Conservation (phyloP, 768 basidiomycete species). For the Agrocybe praecox region DNA sequence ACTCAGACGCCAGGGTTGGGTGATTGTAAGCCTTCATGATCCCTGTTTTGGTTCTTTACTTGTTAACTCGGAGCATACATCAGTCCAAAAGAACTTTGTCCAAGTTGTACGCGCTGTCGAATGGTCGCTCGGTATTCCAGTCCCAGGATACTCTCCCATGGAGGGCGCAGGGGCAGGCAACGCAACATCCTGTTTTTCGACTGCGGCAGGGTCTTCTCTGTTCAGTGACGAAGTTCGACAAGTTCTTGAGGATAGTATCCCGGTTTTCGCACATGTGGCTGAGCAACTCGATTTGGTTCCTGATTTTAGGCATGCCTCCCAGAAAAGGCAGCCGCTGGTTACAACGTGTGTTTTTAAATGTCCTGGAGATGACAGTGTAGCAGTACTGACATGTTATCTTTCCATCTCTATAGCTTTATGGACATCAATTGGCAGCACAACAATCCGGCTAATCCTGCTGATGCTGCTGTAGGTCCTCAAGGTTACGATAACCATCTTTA, state of each 20-base stretch:
- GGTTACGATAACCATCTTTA: conserved; percentile 82
- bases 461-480: conserved; percentile 70
- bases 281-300: conserved; percentile 23
- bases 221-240: conserved; percentile 28
- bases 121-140: conserved; percentile 54
- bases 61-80: neutral
- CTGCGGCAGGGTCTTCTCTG: conserved; percentile 15
- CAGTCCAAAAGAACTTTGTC: conserved; percentile 75
- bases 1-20: conserved; percentile 68
- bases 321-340: conserved; percentile 21
- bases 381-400: neutral
- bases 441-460: conserved; percentile 70
- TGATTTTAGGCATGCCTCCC: conserved; percentile 6
- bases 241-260: conserved; percentile 36
- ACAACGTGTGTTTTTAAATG: conserved; percentile 35
- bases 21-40: conserved; percentile 48
- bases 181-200: conserved; percentile 30
- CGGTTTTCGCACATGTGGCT: conserved; percentile 35
- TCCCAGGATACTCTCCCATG: conserved; percentile 30
- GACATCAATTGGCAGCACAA: conserved; percentile 78
- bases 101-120: conserved; percentile 68
- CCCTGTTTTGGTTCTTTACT: neutral
- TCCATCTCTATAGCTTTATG: conserved; percentile 63
- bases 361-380: too few species aligned
- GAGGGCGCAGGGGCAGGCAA: conserved; percentile 3